Base-by-base conservation (phyloP, 2,329 filamentous ascomycete species). In the Epicoccum nigrum region DNA sequence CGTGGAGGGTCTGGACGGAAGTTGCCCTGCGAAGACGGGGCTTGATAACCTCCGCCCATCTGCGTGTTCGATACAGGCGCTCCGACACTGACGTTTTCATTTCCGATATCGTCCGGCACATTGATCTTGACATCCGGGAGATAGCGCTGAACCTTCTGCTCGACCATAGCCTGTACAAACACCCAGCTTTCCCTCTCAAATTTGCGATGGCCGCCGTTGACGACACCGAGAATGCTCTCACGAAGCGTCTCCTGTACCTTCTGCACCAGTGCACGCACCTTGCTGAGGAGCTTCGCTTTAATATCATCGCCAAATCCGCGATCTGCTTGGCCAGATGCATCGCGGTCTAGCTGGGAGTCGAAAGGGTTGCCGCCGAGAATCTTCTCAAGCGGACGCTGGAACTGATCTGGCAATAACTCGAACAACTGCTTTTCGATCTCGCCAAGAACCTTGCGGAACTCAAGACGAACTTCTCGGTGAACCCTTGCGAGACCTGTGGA, bases 141-240 rank as follows among this genome's bases (percentile, higher is more conserved):
- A 23, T 68, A 67, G 19, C 49, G 58, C 34, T 68, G 65, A 3
- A 68, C 59, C 46, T 68, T 68, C 35, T 66, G 60, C 51, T 68
- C 65, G 8, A 68, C 65, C 45, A 63, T 68, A n/a, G 48, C 43
- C 30, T 68, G 65, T 25, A 68, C 65, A 16, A 68, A 67, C 15
- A 66, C 56, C 65, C 65, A 68, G 49, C 65, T 68, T 34, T 67
- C 55, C 8, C 55, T 63, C 54, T 68, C 65, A 28, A 68, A 64
- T 23, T 64, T 65, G 39, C 65, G 64, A 38, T 68, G 65, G 4
- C 65, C 65, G 11, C 65, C 65, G 28, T 68, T 68, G 20, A 68
- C 63, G 13, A 68, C 65, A 39, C 63, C 64, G 9, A 68, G 31
- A 31, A 68, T 65, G 25, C 64, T 67, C 41, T 63, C 59, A 38